Base-by-base conservation (phyloP, 768 basidiomycete genomes). In the Plicaturopsis crispa region DNA sequence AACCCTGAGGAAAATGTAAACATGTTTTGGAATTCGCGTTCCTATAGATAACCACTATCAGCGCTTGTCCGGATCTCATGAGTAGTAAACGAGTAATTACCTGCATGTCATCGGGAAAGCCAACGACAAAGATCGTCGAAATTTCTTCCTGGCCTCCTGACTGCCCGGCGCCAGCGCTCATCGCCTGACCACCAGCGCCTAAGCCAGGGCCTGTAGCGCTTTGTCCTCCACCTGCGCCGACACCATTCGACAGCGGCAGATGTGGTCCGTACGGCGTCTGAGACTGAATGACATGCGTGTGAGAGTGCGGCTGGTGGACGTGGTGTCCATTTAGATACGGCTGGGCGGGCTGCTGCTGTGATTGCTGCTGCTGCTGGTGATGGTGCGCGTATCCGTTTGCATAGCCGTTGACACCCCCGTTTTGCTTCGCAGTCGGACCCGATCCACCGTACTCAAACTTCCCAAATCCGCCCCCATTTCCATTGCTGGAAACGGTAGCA, bases 21-120 rank as follows among this genome's bases (percentile, higher is more conserved):
- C 86, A 99, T 94, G 57, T 97, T 97, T 60, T 94, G 90, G 60
- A 98, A 99, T 63, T 99, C 96, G 21, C 96, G 90, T 67, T 98
- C 96, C 92, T 97, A 49, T 3, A 37, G 31, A 19, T 17, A 36
- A 47, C n/a, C n/a, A 46, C 33, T 33, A 44, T 47, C 40, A 50
- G 52, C n/a, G n/a, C n/a, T n/a, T n/a, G n/a, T n/a, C n/a, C n/a
- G n/a, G n/a, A 46, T 38, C 16, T 16, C 22, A 38, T 6, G 18
- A 21, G 5, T 30, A 7, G 45, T 38, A 28, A 17, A 72, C 83
- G 47, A n/a, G n/a, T n/a, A n/a, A n/a, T n/a, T 50, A 89, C 92
- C 75, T 85, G 83, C 88, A 98, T 97, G 52, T 99, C 96, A 41
- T 99, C 96, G 3, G 96, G 96, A 57, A 99, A 99, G 0, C 96